These are phyloP conservation scores for Thuja plicata DNA, from an alignment of 83 land plant species.

Conservation along the genomic window DNA sequence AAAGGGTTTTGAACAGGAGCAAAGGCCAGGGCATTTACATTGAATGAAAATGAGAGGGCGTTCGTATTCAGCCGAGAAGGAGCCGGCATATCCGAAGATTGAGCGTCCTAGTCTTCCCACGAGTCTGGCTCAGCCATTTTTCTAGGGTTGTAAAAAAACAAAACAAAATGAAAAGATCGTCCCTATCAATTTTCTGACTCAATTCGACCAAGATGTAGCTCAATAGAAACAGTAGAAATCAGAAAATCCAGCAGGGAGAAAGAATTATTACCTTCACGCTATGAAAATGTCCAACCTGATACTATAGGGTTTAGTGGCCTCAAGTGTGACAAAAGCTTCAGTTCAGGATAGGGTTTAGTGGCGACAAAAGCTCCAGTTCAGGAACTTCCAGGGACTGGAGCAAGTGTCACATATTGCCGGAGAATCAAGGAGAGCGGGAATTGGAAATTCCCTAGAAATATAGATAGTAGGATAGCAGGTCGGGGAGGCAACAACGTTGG, in stretches of 20 bases:
- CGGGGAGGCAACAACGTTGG: too few relatives aligned
- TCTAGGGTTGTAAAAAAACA: not conserved
- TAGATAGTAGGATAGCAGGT: too few relatives aligned
- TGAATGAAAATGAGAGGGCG: not conserved
- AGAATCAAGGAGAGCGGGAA: too few relatives aligned
- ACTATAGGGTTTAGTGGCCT: not conserved
- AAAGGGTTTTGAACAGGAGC: not conserved
- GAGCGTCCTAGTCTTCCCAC: slow-evolving; percentile 8
- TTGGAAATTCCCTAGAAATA: too few relatives aligned
- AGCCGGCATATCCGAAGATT: not conserved
- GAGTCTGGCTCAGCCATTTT: slow-evolving; percentile 5
- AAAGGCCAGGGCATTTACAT: not conserved
- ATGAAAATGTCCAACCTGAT: not conserved
- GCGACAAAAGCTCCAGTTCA: too few relatives aligned
- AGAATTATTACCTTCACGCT: not conserved
- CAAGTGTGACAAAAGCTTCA: too few relatives aligned
- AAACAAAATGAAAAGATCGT: not conserved
- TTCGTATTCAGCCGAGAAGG: not conserved
- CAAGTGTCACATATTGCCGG: too few relatives aligned
- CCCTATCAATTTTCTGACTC: not conserved
- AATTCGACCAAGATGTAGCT: not conserved
- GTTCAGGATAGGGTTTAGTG: not conserved
- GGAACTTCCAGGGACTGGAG: too few relatives aligned
- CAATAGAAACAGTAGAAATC: not conserved
- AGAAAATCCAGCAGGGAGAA: not conserved